Evolutionary conservation across 805 yeast genomes (phyloP).

Genomic region (Ogataea nakhonphanomensis): DNA sequence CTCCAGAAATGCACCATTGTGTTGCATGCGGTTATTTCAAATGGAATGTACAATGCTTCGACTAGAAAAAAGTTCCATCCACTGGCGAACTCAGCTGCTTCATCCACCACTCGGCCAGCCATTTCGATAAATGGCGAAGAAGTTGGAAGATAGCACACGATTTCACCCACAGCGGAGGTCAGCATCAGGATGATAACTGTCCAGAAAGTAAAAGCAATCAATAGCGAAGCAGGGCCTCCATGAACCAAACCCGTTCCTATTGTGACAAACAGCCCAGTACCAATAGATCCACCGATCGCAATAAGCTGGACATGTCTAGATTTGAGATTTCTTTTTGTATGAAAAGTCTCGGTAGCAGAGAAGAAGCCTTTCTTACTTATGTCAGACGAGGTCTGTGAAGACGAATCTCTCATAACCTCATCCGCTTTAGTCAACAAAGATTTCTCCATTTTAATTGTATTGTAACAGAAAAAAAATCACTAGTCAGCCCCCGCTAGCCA

Average conservation of each 20-base stretch:
- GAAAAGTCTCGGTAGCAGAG: constrained; percentile 9
- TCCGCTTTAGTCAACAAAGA: neutral
- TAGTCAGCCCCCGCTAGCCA: too few species aligned
- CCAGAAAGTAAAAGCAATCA: constrained; percentile 35
- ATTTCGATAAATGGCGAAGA: constrained; percentile 37
- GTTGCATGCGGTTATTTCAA: constrained; percentile 47
- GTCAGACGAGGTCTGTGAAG: constrained; percentile 8
- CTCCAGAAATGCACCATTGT: constrained; percentile 54
- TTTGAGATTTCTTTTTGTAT: constrained; percentile 32
- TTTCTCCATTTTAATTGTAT: constrained; percentile 1
- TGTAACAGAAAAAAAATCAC: neutral
- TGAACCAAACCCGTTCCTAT: constrained; percentile 34
- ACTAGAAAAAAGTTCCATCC: constrained; percentile 40
- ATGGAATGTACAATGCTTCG: constrained; percentile 45
- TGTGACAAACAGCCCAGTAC: constrained; percentile 37
- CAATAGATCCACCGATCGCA: constrained; percentile 41
- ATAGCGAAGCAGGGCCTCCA: constrained; percentile 37
- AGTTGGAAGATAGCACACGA: constrained; percentile 37
- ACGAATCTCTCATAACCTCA: constrained; percentile 2
- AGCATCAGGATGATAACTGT: constrained; percentile 31
- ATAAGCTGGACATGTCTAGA: constrained; percentile 38
- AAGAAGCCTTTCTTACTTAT: constrained; percentile 11
- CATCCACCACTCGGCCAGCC: constrained; percentile 39
- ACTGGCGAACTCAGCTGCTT: constrained; percentile 34
- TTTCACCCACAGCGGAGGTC: constrained; percentile 36